Conservation (phyloP, 176 grass and related monocot genomes). For the Rhipidocladum racemiflorum region DNA sequence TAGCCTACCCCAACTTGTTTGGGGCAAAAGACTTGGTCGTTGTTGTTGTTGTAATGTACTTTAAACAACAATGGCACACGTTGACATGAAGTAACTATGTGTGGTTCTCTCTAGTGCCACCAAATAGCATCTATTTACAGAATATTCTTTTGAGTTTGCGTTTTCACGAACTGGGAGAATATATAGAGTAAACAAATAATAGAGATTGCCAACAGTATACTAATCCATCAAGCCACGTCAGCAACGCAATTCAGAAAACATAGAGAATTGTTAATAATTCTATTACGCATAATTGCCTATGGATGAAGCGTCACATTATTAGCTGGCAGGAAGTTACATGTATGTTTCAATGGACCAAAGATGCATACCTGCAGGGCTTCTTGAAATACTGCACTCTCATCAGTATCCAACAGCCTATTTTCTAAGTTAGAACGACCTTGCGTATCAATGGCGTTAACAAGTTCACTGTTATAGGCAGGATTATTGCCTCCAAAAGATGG, state of each 20-base stretch:
- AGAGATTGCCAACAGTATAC: constrained; percentile 4
- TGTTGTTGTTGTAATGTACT: too few species aligned
- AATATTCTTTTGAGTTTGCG: neutral
- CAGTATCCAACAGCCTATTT: constrained; percentile 60
- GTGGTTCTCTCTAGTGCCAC: neutral
- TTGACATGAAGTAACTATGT: neutral
- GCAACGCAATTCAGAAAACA: neutral
- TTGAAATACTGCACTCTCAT: constrained; percentile 82
- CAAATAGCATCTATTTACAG: neutral
- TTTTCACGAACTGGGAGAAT: neutral
- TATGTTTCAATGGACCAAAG: neutral
- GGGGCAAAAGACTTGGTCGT: too few species aligned
- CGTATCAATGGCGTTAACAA: constrained; percentile 40
- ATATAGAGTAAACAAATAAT: constrained; percentile 23
- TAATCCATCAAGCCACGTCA: constrained; percentile 24
- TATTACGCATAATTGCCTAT: neutral
- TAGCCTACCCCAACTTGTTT: too few species aligned
- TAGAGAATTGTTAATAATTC: neutral
- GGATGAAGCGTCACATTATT: constrained; percentile 8
- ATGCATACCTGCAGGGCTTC: constrained; percentile 88
- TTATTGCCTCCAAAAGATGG: constrained; percentile 41
- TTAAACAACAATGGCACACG: neutral
- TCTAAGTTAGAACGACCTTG: constrained; percentile 52
- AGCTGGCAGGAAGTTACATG: constrained; percentile 22
- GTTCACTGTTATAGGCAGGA: constrained; percentile 27